Base-by-base conservation (phyloP, 768 basidiomycete genomes). In the Kwoniella sp. region DNA sequence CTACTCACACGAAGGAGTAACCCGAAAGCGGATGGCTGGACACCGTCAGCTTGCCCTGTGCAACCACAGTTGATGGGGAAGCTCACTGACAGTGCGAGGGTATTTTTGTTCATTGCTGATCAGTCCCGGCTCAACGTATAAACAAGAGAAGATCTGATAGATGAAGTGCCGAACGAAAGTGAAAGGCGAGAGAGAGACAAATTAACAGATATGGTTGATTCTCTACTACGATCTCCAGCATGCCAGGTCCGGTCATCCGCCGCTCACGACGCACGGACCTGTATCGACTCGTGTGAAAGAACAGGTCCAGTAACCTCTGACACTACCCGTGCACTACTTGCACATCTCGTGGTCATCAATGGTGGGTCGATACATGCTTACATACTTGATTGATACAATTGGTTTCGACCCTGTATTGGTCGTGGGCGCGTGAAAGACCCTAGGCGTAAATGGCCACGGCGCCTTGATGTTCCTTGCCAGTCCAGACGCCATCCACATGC, bases 401-500 rank as follows among this genome's bases (percentile, higher is more conserved):
- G 11, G 40, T 14, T 27, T 11, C 31, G 9, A 5, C 11, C 26
- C 11, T 42, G 20, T 29, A 45, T 19, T 10, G 3, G 5, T 10
- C 15, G 31, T 45, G 8, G 11, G 26, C 15, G 20, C 15, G 20
- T 37, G 37, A 38, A 20, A 23, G n/a, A 12, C 12, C 31, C 36
- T 59, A 66, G 38, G 55, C 55, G 32, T 57, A 68, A 19, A 57
- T 51, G 45, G 61, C 51, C 17, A 65, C 48, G 12, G 66, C 66
- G 3, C 66, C 66, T 29, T 54, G 36, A 2, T 47, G 60, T 11
- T 57, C 66, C 14, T 36, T 46, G 34, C 57, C 50, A 7, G 12
- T 47, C 63, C 62, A 63, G 5, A 29, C 56, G 15, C 55, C 62
- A 3, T 47, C 63, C 38, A 53, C 56, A 45, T 60, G 38, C 26